A percentile compares a stretch with the other conserved stretches of the same genome.
phyloP scores from a whole-genome alignment of 495 filamentous ascomycete genomes.

The Xylaria grammica region DNA sequence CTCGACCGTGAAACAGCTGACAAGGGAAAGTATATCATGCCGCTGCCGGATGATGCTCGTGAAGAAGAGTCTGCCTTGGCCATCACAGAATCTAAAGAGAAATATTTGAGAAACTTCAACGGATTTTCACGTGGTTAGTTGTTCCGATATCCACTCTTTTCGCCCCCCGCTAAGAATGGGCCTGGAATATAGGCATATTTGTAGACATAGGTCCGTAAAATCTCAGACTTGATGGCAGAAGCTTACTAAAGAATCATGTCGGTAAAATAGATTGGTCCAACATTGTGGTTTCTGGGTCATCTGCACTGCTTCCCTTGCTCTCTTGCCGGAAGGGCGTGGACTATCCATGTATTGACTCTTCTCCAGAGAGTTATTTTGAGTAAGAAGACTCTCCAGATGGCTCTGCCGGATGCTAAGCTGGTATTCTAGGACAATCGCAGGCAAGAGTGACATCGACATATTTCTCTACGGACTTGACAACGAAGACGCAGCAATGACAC shows the following conservation, averaged over 20 bases:
- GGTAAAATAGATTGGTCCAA: conserved; percentile 19
- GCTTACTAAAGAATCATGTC: neutral
- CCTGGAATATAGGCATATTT: neutral
- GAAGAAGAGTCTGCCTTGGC: neutral
- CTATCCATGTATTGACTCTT: neutral
- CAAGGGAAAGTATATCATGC: neutral
- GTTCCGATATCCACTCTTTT: neutral
- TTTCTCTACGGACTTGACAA: conserved; percentile 70
- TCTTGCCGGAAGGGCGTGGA: conserved; percentile 14
- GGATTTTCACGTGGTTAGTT: neutral
- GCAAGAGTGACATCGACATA: conserved; percentile 72
- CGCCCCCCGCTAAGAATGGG: neutral
- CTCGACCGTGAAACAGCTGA: neutral
- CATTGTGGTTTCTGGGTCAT: conserved; percentile 20
- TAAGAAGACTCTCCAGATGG: neutral
- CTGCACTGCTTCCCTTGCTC: conserved; percentile 20
- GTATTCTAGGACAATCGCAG: conserved; percentile 52
- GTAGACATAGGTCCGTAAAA: neutral
- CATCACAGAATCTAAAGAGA: neutral
- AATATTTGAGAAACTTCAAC: neutral
- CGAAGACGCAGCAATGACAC: conserved; percentile 59
- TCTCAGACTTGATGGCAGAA: neutral
- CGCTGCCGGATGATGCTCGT: neutral
- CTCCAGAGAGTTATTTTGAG: conserved; percentile 19
- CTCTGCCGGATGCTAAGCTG: neutral